phyloP scores from a whole-genome alignment of 345 rosid species.

The Anacardium occidentale region DNA sequence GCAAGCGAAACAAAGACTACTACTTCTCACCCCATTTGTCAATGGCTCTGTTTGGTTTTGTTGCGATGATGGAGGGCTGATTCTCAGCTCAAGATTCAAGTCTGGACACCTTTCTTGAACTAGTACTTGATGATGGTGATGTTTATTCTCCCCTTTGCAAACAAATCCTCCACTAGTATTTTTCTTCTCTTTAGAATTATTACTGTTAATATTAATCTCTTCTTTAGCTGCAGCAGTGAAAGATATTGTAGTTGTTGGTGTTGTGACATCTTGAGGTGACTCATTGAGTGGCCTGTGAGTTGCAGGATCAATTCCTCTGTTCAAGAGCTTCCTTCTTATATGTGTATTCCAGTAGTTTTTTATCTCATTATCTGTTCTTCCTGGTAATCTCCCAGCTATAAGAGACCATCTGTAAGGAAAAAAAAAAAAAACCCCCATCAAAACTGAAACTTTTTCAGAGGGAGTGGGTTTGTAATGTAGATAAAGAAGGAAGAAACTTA shows the following conservation, averaged over 20 bases:
- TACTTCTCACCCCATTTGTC: conserved; percentile 23
- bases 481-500: conserved; percentile 24
- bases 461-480: not conserved
- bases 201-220: not conserved
- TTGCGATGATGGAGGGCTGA: conserved; percentile 68
- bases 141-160: conserved; percentile 29
- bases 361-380: conserved; percentile 77
- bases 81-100: conserved; percentile 85
- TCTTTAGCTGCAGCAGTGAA: conserved; percentile 26
- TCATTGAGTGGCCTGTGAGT: conserved; percentile 60
- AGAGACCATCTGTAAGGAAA: conserved; percentile 41
- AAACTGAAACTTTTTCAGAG: not conserved
- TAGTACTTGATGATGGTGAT: conserved; percentile 2
- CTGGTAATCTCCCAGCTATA: conserved; percentile 70
- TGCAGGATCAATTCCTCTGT: conserved; percentile 65
- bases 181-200: conserved; percentile 8
- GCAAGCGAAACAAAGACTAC: conserved; percentile 42
- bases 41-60: conserved; percentile 30
- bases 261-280: conserved; percentile 17
- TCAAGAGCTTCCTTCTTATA: conserved; percentile 61
- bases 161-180: conserved; percentile 13
- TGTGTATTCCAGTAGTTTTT: conserved; percentile 83
- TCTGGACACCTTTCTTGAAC: conserved; percentile 54
- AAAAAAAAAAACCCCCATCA: not conserved
- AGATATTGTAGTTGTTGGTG: conserved; percentile 33